Percentiles rank a stretch among this genome's conserved stretches.
These are phyloP conservation scores for Aureobasidium uvarum DNA, from an alignment of 2,329 filamentous ascomycete genomes.

Conservation along the genomic window DNA sequence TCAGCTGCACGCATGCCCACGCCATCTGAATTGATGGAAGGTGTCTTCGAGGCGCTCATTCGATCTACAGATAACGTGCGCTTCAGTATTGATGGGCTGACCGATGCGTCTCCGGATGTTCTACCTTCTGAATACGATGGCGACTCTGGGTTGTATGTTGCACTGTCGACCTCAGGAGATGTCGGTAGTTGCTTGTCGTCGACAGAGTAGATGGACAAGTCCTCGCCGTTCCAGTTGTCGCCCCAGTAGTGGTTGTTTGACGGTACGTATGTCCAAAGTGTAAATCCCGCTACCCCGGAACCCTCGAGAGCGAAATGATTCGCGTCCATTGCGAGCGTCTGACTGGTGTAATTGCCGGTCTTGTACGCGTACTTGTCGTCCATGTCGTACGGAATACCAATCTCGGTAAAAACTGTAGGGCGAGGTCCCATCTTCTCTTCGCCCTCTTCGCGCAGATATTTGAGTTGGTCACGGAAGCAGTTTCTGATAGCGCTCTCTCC, in stretches of 20 bases:
- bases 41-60: constrained; percentile 38
- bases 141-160: constrained; percentile 51
- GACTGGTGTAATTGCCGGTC: constrained; percentile 91
- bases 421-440: constrained; percentile 84
- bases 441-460: constrained; percentile 79
- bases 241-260: constrained; percentile 76
- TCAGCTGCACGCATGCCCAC: constrained; percentile 86
- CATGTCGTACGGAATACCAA: constrained; percentile 99
- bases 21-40: constrained; percentile 45
- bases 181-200: constrained; percentile 68
- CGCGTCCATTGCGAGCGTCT: constrained; percentile 88
- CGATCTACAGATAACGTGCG: constrained; percentile 62
- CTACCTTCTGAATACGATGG: constrained; percentile 57
- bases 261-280: constrained; percentile 82
- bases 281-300: constrained; percentile 77
- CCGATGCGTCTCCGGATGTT: constrained; percentile 52
- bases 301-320: constrained; percentile 93
- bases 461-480: constrained; percentile 84
- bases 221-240: constrained; percentile 97
- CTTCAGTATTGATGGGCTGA: constrained; percentile 75
- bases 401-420: constrained; percentile 88
- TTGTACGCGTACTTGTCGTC: constrained; percentile 94
- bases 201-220: constrained; percentile 81
- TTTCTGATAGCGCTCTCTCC: constrained; percentile 94
- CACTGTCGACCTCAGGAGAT: constrained; percentile 43